Conservation (phyloP, 208 protist genomes). For the Herpetomonas samuelpessoai region DNA sequence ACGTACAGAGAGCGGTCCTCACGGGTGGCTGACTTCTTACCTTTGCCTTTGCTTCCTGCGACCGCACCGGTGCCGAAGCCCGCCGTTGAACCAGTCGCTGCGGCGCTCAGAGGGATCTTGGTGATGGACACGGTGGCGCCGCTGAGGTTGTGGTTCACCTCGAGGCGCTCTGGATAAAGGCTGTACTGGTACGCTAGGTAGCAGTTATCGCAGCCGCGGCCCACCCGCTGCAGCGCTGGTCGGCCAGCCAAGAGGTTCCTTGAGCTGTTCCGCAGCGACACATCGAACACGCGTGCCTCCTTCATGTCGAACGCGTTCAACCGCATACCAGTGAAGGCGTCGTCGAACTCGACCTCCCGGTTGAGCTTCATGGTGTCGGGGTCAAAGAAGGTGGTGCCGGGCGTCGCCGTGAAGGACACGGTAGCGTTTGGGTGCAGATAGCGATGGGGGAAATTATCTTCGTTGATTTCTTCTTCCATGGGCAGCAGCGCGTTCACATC, state of each 20-base stretch:
- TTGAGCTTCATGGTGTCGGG: slow-evolving; percentile 41
- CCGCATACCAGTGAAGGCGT: slow-evolving; percentile 56
- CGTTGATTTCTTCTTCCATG: slow-evolving; percentile 66
- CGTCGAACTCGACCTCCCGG: slow-evolving; percentile 62
- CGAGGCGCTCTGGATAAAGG: slow-evolving; percentile 64
- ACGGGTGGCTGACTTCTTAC: slow-evolving; percentile 7
- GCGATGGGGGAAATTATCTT: slow-evolving; percentile 82
- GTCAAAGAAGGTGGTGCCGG: slow-evolving; percentile 47
- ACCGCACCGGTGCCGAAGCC: neutral
- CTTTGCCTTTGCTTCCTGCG: neutral
- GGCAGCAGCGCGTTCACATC: slow-evolving; percentile 8
- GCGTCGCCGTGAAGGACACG: slow-evolving; percentile 51
- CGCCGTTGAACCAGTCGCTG: neutral
- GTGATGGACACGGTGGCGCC: slow-evolving; percentile 52
- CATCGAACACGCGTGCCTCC: slow-evolving; percentile 72
- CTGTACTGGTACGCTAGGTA: slow-evolving; percentile 70
- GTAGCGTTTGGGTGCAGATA: slow-evolving; percentile 70
- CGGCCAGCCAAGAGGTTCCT: slow-evolving; percentile 69
- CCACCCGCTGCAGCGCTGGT: slow-evolving; percentile 57
- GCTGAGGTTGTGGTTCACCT: slow-evolving; percentile 54
- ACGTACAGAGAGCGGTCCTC: slow-evolving; percentile 28
- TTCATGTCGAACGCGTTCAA: slow-evolving; percentile 55
- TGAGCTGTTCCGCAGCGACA: slow-evolving; percentile 66
- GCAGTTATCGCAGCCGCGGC: slow-evolving; percentile 52
- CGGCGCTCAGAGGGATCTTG: slow-evolving; percentile 18